Evolutionary conservation across 2,329 filamentous ascomycete species (phyloP), one percentile per base, ranked within the genome.

Genomic region (Fusarium lyarnte): DNA sequence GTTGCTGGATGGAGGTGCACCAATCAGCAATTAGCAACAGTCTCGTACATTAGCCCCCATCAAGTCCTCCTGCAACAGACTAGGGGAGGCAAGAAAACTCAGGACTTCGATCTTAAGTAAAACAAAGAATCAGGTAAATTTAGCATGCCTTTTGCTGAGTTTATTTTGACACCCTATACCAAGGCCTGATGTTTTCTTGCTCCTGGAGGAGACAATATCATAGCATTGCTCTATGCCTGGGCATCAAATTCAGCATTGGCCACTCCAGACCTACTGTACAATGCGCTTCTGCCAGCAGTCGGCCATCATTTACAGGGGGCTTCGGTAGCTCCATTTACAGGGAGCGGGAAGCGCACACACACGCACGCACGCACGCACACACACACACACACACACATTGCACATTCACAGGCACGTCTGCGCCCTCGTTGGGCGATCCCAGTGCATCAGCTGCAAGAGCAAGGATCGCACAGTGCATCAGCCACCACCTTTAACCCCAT

Each of bases 311-410:
- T 35, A 45, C 69, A 70, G 53, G 70, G 70, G 46, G 61, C 45
- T 58, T 35, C 43, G 39, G 64, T 51, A 66, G 54, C 66, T 66
- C 66, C 63, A 70, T 66, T 55, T 67, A 73, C 75, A 76, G 74
- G 75, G 75, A 77, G 75, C 75, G 75, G 75, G 75, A 77, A 77
- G 74, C 66, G 61, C 72, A 76, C 70, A 66, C 66, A 75, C 69
- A 58, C 51, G 17, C 53, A 33, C 27, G 3, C 45, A 59, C 71
- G 62, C 65, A 64, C 65, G 74, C 69, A 63, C 31, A 36, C 25
- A 25, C 25, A 25, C 52, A 23, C 71, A 59, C 71, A 63, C 65
- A 64, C 63, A 76, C 69, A 63, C 31, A 36, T 41, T 53, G 14
- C 23, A 53, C 51, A 42, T 23, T 47, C 39, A 70, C 62, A 74